Percentiles rank a stretch among this genome's conserved stretches.
Conservation (phyloP, 1,284 basidiomycete genomes). For the Wallemia hederae region DNA sequence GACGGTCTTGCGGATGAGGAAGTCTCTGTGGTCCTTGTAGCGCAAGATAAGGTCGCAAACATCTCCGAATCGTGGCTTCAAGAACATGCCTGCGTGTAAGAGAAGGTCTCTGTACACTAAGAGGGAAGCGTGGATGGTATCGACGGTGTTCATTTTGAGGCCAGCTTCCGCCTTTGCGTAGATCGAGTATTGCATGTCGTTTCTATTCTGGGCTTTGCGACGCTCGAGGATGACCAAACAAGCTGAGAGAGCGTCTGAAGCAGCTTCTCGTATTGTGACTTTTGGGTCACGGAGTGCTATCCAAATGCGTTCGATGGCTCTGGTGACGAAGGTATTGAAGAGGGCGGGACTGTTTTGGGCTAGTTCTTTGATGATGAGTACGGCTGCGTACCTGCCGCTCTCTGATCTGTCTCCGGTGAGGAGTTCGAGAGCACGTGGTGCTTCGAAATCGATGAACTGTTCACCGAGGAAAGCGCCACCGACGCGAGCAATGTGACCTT, state of each 20-base stretch:
- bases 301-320: conserved; percentile 72
- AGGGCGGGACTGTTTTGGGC: conserved; percentile 56
- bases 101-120: conserved; percentile 76
- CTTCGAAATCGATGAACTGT: conserved; percentile 57
- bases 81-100: conserved; percentile 80
- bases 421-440: conserved; percentile 46
- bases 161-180: conserved; percentile 48
- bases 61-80: conserved; percentile 66
- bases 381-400: conserved; percentile 14
- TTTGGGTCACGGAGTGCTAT: conserved; percentile 49
- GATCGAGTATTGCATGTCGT: neutral
- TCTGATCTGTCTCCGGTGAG: conserved; percentile 25
- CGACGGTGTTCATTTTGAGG: conserved; percentile 45
- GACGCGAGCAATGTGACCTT: conserved; percentile 32
- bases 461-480: conserved; percentile 57
- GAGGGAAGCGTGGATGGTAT: conserved; percentile 73
- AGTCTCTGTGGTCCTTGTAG: conserved; percentile 63
- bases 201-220: neutral
- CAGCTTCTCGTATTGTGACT: conserved; percentile 40
- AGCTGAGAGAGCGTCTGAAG: conserved; percentile 61
- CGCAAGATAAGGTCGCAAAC: conserved; percentile 72
- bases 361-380: conserved; percentile 31
- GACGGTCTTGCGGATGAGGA: conserved; percentile 64
- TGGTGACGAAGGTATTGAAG: conserved; percentile 55
- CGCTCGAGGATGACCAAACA: conserved; percentile 25